A percentile compares a stretch with the other conserved stretches of the same genome.
Conservation (phyloP, 345 rosid species). For the Acer negundo region DNA sequence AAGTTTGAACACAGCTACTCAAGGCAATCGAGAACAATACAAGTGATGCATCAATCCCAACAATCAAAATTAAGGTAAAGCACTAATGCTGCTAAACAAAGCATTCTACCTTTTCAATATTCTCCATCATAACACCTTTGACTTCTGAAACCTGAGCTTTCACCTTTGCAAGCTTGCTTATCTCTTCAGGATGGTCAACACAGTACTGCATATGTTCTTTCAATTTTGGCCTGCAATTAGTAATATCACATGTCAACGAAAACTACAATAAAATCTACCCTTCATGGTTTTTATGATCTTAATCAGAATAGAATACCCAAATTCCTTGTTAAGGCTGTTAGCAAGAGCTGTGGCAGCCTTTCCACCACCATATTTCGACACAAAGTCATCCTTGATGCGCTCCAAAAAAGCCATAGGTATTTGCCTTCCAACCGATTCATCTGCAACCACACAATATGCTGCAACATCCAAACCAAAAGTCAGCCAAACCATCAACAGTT, state of each 20-base stretch:
- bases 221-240: slow-evolving; percentile 34
- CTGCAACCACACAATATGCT: slow-evolving; percentile 71
- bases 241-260: background rate
- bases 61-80: slow-evolving; percentile 3
- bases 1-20: background rate
- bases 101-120: slow-evolving; percentile 46
- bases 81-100: background rate
- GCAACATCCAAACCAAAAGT: slow-evolving; percentile 26
- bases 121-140: slow-evolving; percentile 59
- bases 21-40: background rate
- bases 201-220: slow-evolving; percentile 53
- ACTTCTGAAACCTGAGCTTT: slow-evolving; percentile 63
- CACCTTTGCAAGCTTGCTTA: slow-evolving; percentile 56
- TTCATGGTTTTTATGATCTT: background rate
- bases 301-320: slow-evolving; percentile 34
- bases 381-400: slow-evolving; percentile 58
- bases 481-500: slow-evolving; percentile 22
- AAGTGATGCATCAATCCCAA: background rate
- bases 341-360: slow-evolving; percentile 57
- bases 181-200: slow-evolving; percentile 42
- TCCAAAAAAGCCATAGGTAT: slow-evolving; percentile 62
- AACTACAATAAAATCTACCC: background rate
- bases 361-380: slow-evolving; percentile 51
- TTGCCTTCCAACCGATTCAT: slow-evolving; percentile 58
- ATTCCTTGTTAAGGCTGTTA: slow-evolving; percentile 53